Evolutionary conservation across 805 yeast genomes (phyloP), one percentile per base, ranked within the genome.

Genomic region (Hanseniaspora taiwanica): DNA sequence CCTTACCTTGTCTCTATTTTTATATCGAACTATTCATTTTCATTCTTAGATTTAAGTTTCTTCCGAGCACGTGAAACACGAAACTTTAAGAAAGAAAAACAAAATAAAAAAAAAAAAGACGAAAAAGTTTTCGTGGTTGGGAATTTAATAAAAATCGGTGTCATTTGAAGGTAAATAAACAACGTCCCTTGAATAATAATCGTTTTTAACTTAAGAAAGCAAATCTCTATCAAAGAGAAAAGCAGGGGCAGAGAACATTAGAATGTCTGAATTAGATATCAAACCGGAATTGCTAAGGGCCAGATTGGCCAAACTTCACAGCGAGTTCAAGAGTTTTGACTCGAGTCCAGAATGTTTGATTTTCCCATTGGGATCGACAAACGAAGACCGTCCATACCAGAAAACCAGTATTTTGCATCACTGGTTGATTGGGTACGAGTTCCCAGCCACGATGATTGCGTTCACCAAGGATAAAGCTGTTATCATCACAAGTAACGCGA

Each of bases 351-450:
- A 67, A 36, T 69, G 78, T 7, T 48, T 81, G 24, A 52, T 85
- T 44, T 72, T 83, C 36, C 74, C 83, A 12, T 79, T 81, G 36
- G 97, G 96, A 10, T 81, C 94, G 6, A 67, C 83, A 35, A 86
- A 84, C 55, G 91, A 82, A 44, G 89, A 81, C 47, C 81, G 85
- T 56, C 93, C 94, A 37, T 86, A 84, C 60, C 85, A 81, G 55
- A 84, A 84, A 60, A 79, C 94, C 10, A 78, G 94, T 1, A 78
- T 81, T 35, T 61, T 87, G 36, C 96, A 87, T 57, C 81, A 77
- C 39, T 89, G 97, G 97, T 64, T 89, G 40, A 63, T 89, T 37
- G 95, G 96, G 3, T 89, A 87, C 57, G 97, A 91, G 57, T 89
- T 89, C 55, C 93, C 94, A n/a, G 91, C 91, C 38, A 86, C 96